Percentiles rank a stretch among this genome's conserved stretches.
Conservation (phyloP, 2,329 filamentous ascomycete genomes). For the Ramularia endophylla region DNA sequence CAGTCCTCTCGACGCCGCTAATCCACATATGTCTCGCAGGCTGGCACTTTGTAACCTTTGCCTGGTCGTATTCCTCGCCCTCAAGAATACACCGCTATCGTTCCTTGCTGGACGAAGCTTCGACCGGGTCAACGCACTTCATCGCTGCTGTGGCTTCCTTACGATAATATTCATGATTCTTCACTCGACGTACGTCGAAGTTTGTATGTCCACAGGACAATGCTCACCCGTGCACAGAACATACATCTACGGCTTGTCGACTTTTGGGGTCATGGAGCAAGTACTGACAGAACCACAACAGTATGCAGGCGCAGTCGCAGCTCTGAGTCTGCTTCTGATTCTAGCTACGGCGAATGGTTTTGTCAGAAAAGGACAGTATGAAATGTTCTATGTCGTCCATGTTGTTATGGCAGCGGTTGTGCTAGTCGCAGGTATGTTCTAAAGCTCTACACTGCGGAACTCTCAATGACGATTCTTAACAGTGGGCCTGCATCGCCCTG, state of each 20-base stretch:
- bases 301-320: constrained; percentile 18
- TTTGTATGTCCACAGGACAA: not conserved
- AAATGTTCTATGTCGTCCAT: constrained; percentile 21
- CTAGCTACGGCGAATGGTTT: constrained; percentile 17
- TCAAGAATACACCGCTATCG: constrained; percentile 25
- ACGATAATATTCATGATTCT: constrained; percentile 18
- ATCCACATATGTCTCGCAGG: constrained; percentile 8
- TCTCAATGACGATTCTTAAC: not conserved
- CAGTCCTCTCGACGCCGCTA: not conserved
- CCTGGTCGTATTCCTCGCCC: constrained; percentile 19
- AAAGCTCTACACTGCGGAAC: too few species aligned
- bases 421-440: constrained; percentile 16
- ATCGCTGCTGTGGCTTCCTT: constrained; percentile 22
- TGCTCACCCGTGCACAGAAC: constrained; percentile 5
- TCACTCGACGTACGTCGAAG: constrained; percentile 17
- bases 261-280: constrained; percentile 7
- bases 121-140: constrained; percentile 21
- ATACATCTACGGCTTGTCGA: constrained; percentile 13
- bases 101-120: constrained; percentile 21
- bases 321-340: constrained; percentile 19
- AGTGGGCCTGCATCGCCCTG: constrained; percentile 21
- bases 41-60: constrained; percentile 21
- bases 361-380: constrained; percentile 20
- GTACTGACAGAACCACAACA: constrained; percentile 10
- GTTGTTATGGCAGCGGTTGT: constrained; percentile 15